Evolutionary conservation across 768 basidiomycete genomes (phyloP).

Genomic region (Pisolithus tinctorius): DNA sequence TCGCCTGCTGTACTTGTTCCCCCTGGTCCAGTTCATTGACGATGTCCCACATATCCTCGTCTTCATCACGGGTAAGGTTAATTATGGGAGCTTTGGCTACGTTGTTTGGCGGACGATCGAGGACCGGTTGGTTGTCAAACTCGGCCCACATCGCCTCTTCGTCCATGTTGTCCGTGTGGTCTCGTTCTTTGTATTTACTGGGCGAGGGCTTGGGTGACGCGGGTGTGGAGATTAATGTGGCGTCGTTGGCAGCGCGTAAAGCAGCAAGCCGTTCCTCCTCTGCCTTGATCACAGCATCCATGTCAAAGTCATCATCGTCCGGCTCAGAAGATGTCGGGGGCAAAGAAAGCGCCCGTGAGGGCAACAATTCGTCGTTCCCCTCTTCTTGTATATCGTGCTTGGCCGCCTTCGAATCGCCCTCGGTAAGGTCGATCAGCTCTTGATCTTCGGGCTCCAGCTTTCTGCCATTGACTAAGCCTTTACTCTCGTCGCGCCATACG

Average conservation of each 20-base stretch:
- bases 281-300: conserved; percentile 43
- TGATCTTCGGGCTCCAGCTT: conserved; percentile 11
- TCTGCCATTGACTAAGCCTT: conserved; percentile 34
- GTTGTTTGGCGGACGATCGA: conserved; percentile 5
- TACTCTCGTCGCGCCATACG: conserved; percentile 72
- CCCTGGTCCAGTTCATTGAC: conserved; percentile 47
- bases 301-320: conserved; percentile 44
- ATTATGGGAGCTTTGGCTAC: background rate
- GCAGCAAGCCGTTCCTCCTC: conserved; percentile 32
- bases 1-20: conserved; percentile 3
- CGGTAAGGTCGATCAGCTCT: conserved; percentile 27
- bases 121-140: conserved; percentile 6
- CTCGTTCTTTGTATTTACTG: conserved; percentile 5
- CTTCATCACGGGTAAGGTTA: conserved; percentile 27
- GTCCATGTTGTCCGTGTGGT: conserved; percentile 16
- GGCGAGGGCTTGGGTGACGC: conserved; percentile 2
- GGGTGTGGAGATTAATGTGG: background rate
- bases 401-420: conserved; percentile 19
- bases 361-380: conserved; percentile 19
- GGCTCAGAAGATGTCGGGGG: conserved; percentile 35
- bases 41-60: conserved; percentile 71
- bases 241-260: conserved; percentile 11
- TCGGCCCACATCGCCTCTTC: conserved; percentile 35
- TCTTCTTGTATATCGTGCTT: conserved; percentile 5
- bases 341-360: conserved; percentile 35